These are phyloP conservation scores for Saprolegnia parasitica DNA, from an alignment of 352 stramenopile species.

Conservation along the genomic window DNA sequence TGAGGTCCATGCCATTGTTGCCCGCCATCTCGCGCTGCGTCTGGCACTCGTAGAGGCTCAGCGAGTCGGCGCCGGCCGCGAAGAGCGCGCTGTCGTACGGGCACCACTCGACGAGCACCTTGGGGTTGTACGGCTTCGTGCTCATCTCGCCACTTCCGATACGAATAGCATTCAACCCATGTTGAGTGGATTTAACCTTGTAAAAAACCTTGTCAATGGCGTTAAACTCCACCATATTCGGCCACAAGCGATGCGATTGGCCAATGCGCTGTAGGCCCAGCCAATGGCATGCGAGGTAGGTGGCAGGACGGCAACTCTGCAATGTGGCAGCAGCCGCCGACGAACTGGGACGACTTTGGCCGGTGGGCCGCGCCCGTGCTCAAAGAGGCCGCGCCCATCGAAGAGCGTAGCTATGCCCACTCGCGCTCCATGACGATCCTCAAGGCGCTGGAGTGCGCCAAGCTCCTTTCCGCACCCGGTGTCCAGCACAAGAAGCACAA, in stretches of 20 bases:
- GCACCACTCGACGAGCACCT: conserved; percentile 74
- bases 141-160: not conserved
- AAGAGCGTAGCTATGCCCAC: conserved; percentile 16
- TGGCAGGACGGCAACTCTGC: not conserved
- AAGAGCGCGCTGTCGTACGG: conserved; percentile 79
- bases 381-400: not conserved
- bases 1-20: conserved; percentile 2
- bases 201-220: too few species aligned
- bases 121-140: conserved; percentile 26
- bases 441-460: conserved; percentile 9
- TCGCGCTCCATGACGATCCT: conserved; percentile 25
- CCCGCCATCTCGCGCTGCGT: conserved; percentile 17
- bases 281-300: not conserved
- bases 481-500: conserved; percentile 18
- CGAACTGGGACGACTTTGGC: not conserved
- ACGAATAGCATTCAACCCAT: not conserved
- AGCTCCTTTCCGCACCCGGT: not conserved
- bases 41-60: conserved; percentile 74
- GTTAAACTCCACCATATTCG: too few species aligned
- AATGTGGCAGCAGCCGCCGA: conserved; percentile 22
- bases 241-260: too few species aligned
- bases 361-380: not conserved
- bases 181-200: not conserved
- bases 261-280: too few species aligned
- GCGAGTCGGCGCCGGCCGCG: conserved; percentile 71